Conservation (phyloP, 1,139 yeast genomes). For the Scheffersomyces illinoinensis region DNA sequence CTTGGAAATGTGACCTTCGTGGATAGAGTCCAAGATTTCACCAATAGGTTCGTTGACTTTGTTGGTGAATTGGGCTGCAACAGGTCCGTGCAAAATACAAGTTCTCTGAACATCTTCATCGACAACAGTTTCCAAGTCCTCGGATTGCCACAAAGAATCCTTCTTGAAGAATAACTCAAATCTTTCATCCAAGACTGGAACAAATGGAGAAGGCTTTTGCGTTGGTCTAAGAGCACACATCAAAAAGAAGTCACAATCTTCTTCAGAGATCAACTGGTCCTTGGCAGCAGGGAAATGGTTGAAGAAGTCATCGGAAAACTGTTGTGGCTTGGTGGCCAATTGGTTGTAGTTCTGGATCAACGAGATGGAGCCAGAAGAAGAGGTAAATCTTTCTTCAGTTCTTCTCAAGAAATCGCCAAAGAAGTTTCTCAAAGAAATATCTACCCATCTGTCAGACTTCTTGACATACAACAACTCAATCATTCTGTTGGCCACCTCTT, state of each 20-base stretch:
- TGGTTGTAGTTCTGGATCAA: slow-evolving; percentile 72
- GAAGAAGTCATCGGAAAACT: slow-evolving; percentile 60
- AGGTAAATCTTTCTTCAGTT: slow-evolving; percentile 93
- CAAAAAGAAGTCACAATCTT: slow-evolving; percentile 92
- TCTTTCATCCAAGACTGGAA: slow-evolving; percentile 91
- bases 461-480: slow-evolving; percentile 87
- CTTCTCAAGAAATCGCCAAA: slow-evolving; percentile 87
- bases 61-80: slow-evolving; percentile 90
- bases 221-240: slow-evolving; percentile 77
- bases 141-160: slow-evolving; percentile 99
- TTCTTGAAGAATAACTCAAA: slow-evolving; percentile 96
- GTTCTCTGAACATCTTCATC: slow-evolving; percentile 97
- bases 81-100: slow-evolving; percentile 98
- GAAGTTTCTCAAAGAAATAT: slow-evolving; percentile 79
- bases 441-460: slow-evolving; percentile 86
- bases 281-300: slow-evolving; percentile 70
- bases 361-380: slow-evolving; percentile 52
- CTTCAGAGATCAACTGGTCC: slow-evolving; percentile 86
- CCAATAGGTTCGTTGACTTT: slow-evolving; percentile 90
- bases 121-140: slow-evolving; percentile 93
- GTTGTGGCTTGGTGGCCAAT: slow-evolving; percentile 62
- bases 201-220: slow-evolving; percentile 98
- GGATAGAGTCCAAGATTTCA: slow-evolving; percentile 83
- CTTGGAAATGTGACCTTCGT: slow-evolving; percentile 81
- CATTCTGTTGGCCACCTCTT: slow-evolving; percentile 84